A percentile compares a stretch with the other conserved stretches of the same genome.
Evolutionary conservation across 2,329 filamentous ascomycete genomes (phyloP).

Genomic region (Aurifilum marmelostoma): DNA sequence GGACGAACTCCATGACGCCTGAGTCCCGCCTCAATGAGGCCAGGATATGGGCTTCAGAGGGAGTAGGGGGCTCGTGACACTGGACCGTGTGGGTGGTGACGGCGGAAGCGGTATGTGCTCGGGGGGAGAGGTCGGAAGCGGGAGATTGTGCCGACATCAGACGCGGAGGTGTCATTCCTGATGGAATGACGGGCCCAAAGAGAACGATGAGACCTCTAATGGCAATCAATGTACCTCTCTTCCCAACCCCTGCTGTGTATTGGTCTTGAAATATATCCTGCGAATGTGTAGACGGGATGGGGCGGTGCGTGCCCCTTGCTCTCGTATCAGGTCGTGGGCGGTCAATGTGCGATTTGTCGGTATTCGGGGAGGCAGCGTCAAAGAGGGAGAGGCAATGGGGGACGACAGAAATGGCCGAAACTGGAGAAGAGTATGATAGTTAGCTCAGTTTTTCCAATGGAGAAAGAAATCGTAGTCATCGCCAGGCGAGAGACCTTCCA

Average conservation of each 20-base stretch:
- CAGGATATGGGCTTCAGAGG: conserved; percentile 30
- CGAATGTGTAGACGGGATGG: conserved; percentile 13
- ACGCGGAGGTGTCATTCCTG: conserved; percentile 31
- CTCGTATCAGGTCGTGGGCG: conserved; percentile 24
- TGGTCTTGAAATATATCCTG: conserved; percentile 3
- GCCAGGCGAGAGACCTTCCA: conserved; percentile 1
- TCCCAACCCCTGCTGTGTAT: conserved; percentile 21
- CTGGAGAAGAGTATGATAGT: conserved; percentile 10
- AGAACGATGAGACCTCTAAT: conserved; percentile 23
- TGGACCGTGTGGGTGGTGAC: conserved; percentile 24
- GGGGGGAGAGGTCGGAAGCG: conserved; percentile 29
- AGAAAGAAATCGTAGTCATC: conserved; percentile 9
- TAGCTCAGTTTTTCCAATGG: conserved; percentile 14
- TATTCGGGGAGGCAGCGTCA: conserved; percentile 21
- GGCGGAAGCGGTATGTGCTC: conserved; percentile 27
- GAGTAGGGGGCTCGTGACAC: conserved; percentile 24
- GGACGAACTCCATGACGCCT: conserved; percentile 27
- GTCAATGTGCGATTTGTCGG: conserved; percentile 28
- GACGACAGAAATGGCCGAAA: conserved; percentile 8
- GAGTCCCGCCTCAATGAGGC: conserved; percentile 27
- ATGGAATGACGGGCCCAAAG: conserved; percentile 27
- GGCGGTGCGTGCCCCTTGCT: conserved; percentile 17
- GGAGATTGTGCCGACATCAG: conserved; percentile 31
- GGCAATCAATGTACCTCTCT: conserved; percentile 11
- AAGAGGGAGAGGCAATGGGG: conserved; percentile 7